phyloP scores from a whole-genome alignment of 768 basidiomycete genomes.

The Pulveroboletus sp. region DNA sequence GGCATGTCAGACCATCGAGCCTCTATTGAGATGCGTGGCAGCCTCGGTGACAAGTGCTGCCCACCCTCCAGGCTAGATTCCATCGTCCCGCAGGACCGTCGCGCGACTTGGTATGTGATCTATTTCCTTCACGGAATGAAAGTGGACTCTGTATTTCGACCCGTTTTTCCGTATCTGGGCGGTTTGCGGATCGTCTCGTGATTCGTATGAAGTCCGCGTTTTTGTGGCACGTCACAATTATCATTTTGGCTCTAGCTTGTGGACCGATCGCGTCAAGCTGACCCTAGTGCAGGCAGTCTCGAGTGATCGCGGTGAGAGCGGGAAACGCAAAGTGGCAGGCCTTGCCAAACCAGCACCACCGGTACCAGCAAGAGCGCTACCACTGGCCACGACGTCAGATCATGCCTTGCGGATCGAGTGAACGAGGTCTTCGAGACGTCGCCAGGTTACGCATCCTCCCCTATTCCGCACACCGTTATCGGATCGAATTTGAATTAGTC shows the following conservation, averaged over 20 bases:
- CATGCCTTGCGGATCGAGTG: conserved; percentile 9
- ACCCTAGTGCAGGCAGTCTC: conserved; percentile 13
- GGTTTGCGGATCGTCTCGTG: conserved; percentile 12
- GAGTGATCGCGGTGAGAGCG: conserved; percentile 13
- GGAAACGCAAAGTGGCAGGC: conserved; percentile 1
- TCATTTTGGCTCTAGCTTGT: neutral
- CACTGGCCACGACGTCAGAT: conserved; percentile 8
- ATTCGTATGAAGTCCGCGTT: conserved; percentile 8
- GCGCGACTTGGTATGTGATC: neutral
- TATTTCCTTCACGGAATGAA: conserved; percentile 4
- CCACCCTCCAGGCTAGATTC: neutral
- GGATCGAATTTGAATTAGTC: conserved; percentile 15
- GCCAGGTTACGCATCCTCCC: conserved; percentile 5
- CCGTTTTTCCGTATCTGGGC: neutral
- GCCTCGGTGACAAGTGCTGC: neutral
- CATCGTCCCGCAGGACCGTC: neutral
- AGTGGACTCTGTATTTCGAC: neutral
- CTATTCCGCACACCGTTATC: conserved; percentile 9
- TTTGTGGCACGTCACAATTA: conserved; percentile 4
- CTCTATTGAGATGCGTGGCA: neutral
- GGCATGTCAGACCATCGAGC: neutral
- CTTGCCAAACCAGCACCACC: conserved; percentile 1
- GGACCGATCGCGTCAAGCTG: conserved; percentile 6
- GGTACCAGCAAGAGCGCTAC: neutral
- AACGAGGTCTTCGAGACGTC: conserved; percentile 37